Evolutionary conservation across 1,284 basidiomycete genomes (phyloP).

Genomic region (Ustilago loliicola): DNA sequence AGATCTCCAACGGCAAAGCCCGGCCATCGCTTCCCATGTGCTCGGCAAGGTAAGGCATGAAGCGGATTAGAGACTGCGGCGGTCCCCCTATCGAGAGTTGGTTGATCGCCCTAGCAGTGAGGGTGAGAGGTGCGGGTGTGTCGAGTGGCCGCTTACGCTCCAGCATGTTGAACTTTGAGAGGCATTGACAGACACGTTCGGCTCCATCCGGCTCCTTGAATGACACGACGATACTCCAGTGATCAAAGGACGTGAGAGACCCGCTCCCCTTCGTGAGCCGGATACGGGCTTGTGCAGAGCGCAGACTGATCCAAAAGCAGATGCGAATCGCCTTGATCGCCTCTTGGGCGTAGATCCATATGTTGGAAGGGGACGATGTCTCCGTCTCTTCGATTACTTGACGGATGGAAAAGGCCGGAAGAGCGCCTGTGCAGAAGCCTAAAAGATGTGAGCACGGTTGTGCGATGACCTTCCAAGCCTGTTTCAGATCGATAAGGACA

Average conservation of each 20-base stretch:
- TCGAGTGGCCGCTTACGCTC: conserved; percentile 25
- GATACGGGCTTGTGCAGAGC: conserved; percentile 26
- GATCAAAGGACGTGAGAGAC: background rate
- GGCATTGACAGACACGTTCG: conserved; percentile 13
- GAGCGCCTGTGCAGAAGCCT: conserved; percentile 45
- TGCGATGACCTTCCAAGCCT: conserved; percentile 27
- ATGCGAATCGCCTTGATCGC: conserved; percentile 36
- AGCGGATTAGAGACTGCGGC: conserved; percentile 22
- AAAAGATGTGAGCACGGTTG: conserved; percentile 31
- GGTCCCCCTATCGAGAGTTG: conserved; percentile 41
- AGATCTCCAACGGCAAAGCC: conserved; percentile 30
- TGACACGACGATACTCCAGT: conserved; percentile 41
- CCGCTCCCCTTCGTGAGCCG: conserved; percentile 13
- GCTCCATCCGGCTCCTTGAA: conserved; percentile 14
- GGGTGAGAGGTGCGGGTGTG: conserved; percentile 9
- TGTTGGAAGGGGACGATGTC: background rate
- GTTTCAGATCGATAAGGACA: conserved; percentile 1
- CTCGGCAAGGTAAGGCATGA: conserved; percentile 16
- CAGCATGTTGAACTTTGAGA: conserved; percentile 23
- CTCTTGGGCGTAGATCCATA: conserved; percentile 30
- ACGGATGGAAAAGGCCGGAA: conserved; percentile 34
- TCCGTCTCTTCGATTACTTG: conserved; percentile 6
- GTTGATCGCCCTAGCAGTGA: conserved; percentile 27
- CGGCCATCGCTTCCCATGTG: conserved; percentile 10
- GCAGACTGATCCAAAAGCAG: conserved; percentile 47